phyloP scores from a whole-genome alignment of 345 rosid species.

The Populus tremula region DNA sequence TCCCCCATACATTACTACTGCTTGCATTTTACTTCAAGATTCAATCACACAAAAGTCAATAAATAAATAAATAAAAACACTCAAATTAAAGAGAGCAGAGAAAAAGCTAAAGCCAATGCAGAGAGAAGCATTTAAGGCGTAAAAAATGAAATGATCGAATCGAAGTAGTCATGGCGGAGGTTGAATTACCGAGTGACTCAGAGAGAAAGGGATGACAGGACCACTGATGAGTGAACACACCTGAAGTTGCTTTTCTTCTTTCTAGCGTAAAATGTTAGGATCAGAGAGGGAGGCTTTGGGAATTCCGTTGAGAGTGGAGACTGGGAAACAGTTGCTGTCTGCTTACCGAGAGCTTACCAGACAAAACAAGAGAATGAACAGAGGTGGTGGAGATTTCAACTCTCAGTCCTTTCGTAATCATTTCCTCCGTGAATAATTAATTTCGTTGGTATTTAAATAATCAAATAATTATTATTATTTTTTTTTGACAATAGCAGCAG shows the following conservation, averaged over 20 bases:
- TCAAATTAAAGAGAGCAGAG: not conserved
- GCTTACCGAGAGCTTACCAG: slow-evolving; percentile 5
- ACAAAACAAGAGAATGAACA: slow-evolving; percentile 10
- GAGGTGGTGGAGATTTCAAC: slow-evolving; percentile 31
- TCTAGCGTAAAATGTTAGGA: too few species aligned
- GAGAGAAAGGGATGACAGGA: not conserved
- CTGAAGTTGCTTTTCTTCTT: not conserved
- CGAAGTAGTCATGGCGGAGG: not conserved
- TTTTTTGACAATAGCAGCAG: not conserved
- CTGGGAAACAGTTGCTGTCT: slow-evolving; percentile 3
- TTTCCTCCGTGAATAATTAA: too few species aligned
- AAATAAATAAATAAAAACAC: not conserved
- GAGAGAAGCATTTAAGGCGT: too few species aligned
- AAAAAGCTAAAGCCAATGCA: not conserved
- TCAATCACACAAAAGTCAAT: slow-evolving; percentile 23
- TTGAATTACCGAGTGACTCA: not conserved
- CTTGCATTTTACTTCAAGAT: slow-evolving; percentile 52
- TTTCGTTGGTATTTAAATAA: too few species aligned
- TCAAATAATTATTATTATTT: not conserved
- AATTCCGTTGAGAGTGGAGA: slow-evolving; percentile 41
- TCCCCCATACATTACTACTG: slow-evolving; percentile 43
- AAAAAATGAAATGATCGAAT: too few species aligned
- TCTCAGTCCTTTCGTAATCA: not conserved
- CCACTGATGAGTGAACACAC: not conserved
- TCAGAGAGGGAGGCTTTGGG: slow-evolving; percentile 30